Percentiles rank a stretch among this genome's conserved stretches.
phyloP scores from a whole-genome alignment of 2,329 filamentous ascomycete genomes.

The Stylonectria norvegica region DNA sequence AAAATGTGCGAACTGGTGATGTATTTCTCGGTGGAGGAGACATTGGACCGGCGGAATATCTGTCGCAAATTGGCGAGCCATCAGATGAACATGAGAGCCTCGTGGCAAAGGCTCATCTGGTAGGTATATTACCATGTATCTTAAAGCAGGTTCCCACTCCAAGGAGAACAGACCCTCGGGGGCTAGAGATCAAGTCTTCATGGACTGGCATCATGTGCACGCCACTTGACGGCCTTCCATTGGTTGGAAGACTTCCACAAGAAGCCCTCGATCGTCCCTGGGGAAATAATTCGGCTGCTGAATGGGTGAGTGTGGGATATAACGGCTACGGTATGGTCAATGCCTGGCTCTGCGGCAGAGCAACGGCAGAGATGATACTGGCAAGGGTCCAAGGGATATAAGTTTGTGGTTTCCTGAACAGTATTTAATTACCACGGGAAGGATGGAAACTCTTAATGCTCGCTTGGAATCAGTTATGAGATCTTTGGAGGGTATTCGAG shows the following conservation, averaged over 20 bases:
- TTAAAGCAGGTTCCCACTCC: not conserved
- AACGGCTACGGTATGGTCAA: conserved; percentile 23
- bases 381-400: not conserved
- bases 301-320: conserved; percentile 22
- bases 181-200: not conserved
- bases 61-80: not conserved
- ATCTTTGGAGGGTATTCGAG: not conserved
- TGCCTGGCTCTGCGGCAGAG: conserved; percentile 14
- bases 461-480: not conserved
- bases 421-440: not conserved
- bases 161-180: not conserved
- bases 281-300: not conserved
- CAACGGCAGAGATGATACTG: not conserved
- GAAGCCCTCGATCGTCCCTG: conserved; percentile 1
- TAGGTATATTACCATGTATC: not conserved
- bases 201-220: conserved; percentile 7
- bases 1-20: conserved; percentile 3
- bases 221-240: conserved; percentile 2
- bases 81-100: conserved; percentile 1
- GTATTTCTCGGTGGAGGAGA: not conserved
- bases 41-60: not conserved
- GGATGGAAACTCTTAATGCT: not conserved
- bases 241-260: conserved; percentile 5
- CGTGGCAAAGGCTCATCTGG: not conserved
- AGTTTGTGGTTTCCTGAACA: not conserved